A percentile compares a stretch with the other conserved stretches of the same genome.
Conservation (phyloP, 441 rosid genomes). For the Raphanus hybrid region DNA sequence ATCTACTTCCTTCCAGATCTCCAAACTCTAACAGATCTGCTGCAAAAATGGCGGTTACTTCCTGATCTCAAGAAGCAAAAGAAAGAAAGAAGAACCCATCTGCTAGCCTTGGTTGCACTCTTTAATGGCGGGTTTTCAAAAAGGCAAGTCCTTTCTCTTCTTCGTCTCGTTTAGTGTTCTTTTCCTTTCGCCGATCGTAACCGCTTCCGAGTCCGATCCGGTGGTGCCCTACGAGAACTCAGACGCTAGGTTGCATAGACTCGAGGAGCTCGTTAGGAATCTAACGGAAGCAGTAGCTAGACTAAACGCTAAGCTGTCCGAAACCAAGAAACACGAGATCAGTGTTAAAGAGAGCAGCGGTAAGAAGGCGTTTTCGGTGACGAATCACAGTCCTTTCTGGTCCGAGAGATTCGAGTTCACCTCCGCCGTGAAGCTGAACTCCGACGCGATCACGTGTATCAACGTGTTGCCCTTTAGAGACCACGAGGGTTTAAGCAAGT, state of each 20-base stretch:
- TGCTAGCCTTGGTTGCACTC: slow-evolving; percentile 28
- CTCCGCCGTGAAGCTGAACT: slow-evolving; percentile 85
- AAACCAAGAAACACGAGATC: slow-evolving; percentile 38
- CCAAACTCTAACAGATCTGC: slow-evolving; percentile 38
- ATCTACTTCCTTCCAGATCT: slow-evolving; percentile 45
- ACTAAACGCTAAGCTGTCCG: slow-evolving; percentile 51
- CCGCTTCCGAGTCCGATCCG: slow-evolving; percentile 42
- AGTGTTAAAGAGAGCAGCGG: slow-evolving; percentile 47
- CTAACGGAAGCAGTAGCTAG: slow-evolving; percentile 73
- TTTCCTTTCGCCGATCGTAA: slow-evolving; percentile 42
- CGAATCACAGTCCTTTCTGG: slow-evolving; percentile 85
- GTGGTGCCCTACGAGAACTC: slow-evolving; percentile 44
- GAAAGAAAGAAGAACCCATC: background rate
- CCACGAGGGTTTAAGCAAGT: slow-evolving; percentile 82
- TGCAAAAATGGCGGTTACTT: slow-evolving; percentile 40
- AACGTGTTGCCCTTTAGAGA: slow-evolving; percentile 85
- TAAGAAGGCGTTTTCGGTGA: slow-evolving; percentile 58
- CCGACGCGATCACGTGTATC: slow-evolving; percentile 61
- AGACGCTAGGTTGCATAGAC: slow-evolving; percentile 50
- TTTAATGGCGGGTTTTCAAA: slow-evolving; percentile 57
- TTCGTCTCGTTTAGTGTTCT: slow-evolving; percentile 36
- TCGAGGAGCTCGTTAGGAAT: slow-evolving; percentile 77
- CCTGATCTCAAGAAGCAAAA: slow-evolving; percentile 36
- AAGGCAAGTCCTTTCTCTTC: slow-evolving; percentile 65
- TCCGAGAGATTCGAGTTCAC: slow-evolving; percentile 90